A percentile compares a stretch with the other conserved stretches of the same genome.
phyloP scores from a whole-genome alignment of 306 rosid species.

The Vigna mungo region DNA sequence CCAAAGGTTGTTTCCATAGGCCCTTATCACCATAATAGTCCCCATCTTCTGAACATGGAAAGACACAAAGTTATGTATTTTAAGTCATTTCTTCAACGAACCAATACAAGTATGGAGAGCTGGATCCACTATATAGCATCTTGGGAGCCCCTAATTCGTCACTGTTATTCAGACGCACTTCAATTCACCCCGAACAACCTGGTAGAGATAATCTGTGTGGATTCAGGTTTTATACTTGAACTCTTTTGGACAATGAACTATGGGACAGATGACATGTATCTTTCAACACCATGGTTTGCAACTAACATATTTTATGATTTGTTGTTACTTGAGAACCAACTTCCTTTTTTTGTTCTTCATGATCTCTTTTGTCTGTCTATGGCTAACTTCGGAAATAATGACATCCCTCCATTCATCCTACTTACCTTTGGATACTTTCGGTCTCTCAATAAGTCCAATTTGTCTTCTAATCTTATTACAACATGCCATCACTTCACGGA shows the following conservation, averaged over 20 bases:
- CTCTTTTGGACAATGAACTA: background rate
- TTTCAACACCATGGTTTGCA: no score
- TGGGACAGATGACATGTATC: no score
- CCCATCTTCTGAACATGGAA: constrained; percentile 36
- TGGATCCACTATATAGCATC: no score
- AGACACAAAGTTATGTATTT: constrained; percentile 25
- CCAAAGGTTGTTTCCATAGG: constrained; percentile 54
- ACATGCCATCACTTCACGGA: constrained; percentile 45
- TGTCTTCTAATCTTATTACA: no score
- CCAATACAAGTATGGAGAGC: rapidly evolving
- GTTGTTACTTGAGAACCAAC: constrained; percentile 44
- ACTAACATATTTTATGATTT: constrained; percentile 8
- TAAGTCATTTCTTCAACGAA: background rate
- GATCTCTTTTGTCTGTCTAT: no score
- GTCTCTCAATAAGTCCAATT: background rate
- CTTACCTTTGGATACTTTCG: constrained; percentile 32
- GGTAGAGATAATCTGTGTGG: constrained; percentile 40
- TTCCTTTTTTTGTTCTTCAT: constrained; percentile 27
- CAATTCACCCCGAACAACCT: background rate
- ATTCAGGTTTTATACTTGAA: constrained; percentile 34
- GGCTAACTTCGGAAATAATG: no score
- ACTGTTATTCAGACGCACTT: background rate
- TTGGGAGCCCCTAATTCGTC: background rate
- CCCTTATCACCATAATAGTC: constrained; percentile 36
- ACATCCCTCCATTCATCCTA: constrained; percentile 7